These are phyloP conservation scores for Clonostachys rosea DNA, from an alignment of 2,329 filamentous ascomycete genomes.

Conservation along the genomic window DNA sequence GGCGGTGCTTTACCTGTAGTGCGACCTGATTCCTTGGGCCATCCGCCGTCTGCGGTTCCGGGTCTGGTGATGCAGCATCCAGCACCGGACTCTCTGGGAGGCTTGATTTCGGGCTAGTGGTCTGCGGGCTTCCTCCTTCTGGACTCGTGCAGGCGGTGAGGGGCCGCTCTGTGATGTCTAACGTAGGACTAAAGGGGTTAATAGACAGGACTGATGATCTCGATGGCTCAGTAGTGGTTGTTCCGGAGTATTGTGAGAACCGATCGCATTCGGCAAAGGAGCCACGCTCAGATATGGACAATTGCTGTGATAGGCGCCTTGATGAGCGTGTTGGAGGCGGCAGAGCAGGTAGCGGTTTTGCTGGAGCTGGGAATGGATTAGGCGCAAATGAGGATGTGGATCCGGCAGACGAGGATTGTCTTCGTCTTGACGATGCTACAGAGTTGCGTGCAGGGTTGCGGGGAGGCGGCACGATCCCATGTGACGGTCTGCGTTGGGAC, in stretches of 20 bases:
- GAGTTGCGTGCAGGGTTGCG: background rate
- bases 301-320: background rate
- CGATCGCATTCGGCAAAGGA: slow-evolving; percentile 3
- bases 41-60: background rate
- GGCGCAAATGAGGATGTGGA: background rate
- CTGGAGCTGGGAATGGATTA: slow-evolving; percentile 4
- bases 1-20: slow-evolving; percentile 10
- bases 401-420: slow-evolving; percentile 2
- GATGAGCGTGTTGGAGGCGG: slow-evolving; percentile 1
- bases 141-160: background rate
- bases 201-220: slow-evolving; percentile 2
- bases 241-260: slow-evolving; percentile 3
- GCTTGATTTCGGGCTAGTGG: background rate
- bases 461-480: no score
- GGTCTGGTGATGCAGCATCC: no score
- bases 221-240: background rate
- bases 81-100: no score
- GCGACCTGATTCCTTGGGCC: background rate
- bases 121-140: background rate
- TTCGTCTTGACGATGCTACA: background rate
- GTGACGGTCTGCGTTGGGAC: background rate
- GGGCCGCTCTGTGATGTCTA: background rate
- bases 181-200: no score
- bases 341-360: slow-evolving; percentile 3
- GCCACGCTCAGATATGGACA: background rate